Conservation (phyloP, 2,329 filamentous ascomycete genomes). For the Purpureocillium lavendulum region DNA sequence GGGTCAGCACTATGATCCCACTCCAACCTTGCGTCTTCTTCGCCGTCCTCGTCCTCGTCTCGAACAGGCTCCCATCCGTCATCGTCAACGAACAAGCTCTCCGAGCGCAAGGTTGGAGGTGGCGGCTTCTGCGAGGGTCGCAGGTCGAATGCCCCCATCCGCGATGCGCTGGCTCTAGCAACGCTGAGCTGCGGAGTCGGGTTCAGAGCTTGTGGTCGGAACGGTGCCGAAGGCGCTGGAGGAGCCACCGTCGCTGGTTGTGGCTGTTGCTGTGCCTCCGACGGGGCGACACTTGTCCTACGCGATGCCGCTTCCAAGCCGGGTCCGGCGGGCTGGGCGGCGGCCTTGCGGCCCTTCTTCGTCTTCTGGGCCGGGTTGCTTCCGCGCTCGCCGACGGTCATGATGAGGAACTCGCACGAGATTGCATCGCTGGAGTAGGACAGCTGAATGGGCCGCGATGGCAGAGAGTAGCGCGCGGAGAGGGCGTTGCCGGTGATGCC, state of each 20-base stretch:
- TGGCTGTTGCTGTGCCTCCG: slow-evolving; percentile 17
- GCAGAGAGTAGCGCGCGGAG: slow-evolving; percentile 61
- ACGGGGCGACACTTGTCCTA: slow-evolving; percentile 31
- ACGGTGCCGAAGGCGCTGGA: slow-evolving; percentile 11
- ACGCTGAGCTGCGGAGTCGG: slow-evolving; percentile 23
- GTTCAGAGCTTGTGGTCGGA: slow-evolving; percentile 18
- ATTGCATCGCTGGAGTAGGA: slow-evolving; percentile 62
- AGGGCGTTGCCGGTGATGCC: slow-evolving; percentile 59
- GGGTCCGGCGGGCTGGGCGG: slow-evolving; percentile 22
- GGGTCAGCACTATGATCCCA: slow-evolving; percentile 65
- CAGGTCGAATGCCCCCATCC: slow-evolving; percentile 32
- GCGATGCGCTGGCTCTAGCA: slow-evolving; percentile 24
- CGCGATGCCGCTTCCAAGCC: slow-evolving; percentile 40
- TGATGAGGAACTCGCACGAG: slow-evolving; percentile 69
- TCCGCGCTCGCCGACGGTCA: slow-evolving; percentile 66
- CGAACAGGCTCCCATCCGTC: slow-evolving; percentile 67
- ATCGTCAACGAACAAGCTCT: slow-evolving; percentile 69
- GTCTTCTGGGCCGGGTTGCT: slow-evolving; percentile 38
- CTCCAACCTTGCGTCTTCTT: slow-evolving; percentile 58
- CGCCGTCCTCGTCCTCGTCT: slow-evolving; percentile 51
- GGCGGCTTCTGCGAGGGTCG: slow-evolving; percentile 47
- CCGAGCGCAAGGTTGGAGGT: slow-evolving; percentile 50
- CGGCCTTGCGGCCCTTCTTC: slow-evolving; percentile 35
- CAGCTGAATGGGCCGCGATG: slow-evolving; percentile 64
- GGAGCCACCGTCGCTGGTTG: slow-evolving; percentile 12